Evolutionary conservation across 495 filamentous ascomycete species (phyloP).

Genomic region (Neurospora cerealis): DNA sequence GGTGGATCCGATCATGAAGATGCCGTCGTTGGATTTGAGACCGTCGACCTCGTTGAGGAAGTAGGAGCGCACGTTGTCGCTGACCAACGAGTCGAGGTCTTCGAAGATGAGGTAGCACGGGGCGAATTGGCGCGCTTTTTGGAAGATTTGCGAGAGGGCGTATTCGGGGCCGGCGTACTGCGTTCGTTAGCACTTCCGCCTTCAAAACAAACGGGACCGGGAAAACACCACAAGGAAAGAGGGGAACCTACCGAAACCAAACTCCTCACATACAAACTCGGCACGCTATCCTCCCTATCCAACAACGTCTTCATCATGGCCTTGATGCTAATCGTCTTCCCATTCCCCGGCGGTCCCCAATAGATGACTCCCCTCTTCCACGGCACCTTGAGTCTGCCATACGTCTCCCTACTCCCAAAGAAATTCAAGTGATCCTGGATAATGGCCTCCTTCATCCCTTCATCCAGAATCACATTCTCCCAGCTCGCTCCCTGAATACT

Average conservation of each 20-base stretch:
- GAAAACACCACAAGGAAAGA: too few relatives aligned
- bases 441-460: constrained; percentile 48
- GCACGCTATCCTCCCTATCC: constrained; percentile 23
- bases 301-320: constrained; percentile 52
- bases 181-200: constrained; percentile 4
- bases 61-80: constrained; percentile 43
- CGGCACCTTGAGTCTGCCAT: constrained; percentile 48
- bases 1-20: constrained; percentile 55
- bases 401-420: constrained; percentile 44
- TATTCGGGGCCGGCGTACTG: constrained; percentile 33
- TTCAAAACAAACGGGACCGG: too few relatives aligned
- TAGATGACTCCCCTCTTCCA: constrained; percentile 46
- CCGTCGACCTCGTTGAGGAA: constrained; percentile 68
- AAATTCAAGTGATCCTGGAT: constrained; percentile 50
- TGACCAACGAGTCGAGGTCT: constrained; percentile 56
- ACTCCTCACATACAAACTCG: constrained; percentile 28
- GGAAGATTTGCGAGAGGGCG: constrained; percentile 39
- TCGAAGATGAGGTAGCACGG: constrained; percentile 51
- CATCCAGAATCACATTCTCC: constrained; percentile 58
- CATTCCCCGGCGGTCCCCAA: constrained; percentile 52
- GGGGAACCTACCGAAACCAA: constrained; percentile 23
- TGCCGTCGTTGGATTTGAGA: constrained; percentile 54
- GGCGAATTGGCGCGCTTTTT: constrained; percentile 38
- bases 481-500: constrained; percentile 46
- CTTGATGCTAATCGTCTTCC: constrained; percentile 62